Base-by-base conservation (phyloP, 805 yeast genomes). In the Ogataea dorogensis region DNA sequence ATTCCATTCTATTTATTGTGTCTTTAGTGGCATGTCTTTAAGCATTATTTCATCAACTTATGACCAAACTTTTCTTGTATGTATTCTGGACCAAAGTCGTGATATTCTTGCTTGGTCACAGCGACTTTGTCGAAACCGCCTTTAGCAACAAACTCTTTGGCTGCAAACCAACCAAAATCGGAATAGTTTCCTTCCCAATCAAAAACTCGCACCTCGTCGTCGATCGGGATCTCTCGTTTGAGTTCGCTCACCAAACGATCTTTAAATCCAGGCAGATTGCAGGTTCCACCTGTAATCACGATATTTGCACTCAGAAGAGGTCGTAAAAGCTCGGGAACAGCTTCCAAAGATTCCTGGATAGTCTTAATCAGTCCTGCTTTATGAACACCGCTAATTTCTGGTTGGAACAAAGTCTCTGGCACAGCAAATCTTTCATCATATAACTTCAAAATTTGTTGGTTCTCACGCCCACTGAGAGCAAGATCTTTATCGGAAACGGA, bases 321-420 rank as follows among this genome's bases (percentile, higher is more conserved):
- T 33, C 86, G 64, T 2, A 81, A 56, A 4, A 82, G 71, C 44
- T 79, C 87, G 0, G 97, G 96, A 21, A 85, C 71, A 11, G 79
- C 65, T 51, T 73, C 68, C 5, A 93, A 67, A 18, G 85, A 67
- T 42, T 86, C 87, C 27, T 81, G 74, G 2, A 86, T 74, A 0
- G 83, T 68, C 41, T 78, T 83, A 0, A 82, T 73, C 14, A 94
- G 60, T 10, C 96, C 97, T 0, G 91, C 79, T 48, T 88, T 81
- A 46, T 80, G 74, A 20, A 91, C 66, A 10, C 86, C 87, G 1
- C 85, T 71, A 37, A 86, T 79, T 42, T 79, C 85, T 0, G 99
- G 98, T 49, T 82, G 88, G 59, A 86, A 89, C 22, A 85, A 66
- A 1, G 86, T 68, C 54, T 93, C 99, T 0, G 98, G 96, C 2